Evolutionary conservation across 2,329 filamentous ascomycete genomes (phyloP).

Genomic region (Diplocarpon rosae): DNA sequence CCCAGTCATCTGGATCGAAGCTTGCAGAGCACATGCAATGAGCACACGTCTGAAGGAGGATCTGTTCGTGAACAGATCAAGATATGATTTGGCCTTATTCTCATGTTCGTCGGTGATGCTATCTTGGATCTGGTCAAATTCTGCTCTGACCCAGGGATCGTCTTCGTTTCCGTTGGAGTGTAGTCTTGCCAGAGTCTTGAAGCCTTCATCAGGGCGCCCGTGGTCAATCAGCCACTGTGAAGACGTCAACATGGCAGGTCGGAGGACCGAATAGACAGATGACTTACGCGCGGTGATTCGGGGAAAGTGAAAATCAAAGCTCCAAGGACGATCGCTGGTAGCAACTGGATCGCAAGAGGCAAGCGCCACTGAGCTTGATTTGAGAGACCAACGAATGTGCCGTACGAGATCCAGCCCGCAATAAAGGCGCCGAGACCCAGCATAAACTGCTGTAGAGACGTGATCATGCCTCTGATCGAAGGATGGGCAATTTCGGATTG

Average conservation of each 20-base stretch:
- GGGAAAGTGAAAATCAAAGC: constrained; percentile 52
- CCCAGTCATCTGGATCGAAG: constrained; percentile 56
- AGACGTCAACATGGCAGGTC: background rate
- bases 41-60: constrained; percentile 54
- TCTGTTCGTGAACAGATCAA: constrained; percentile 47
- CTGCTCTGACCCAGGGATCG: constrained; percentile 51
- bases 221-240: constrained; percentile 50
- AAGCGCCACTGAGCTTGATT: constrained; percentile 27
- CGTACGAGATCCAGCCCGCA: constrained; percentile 65
- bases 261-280: constrained; percentile 20
- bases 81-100: constrained; percentile 50
- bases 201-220: constrained; percentile 41
- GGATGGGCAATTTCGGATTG: constrained; percentile 74
- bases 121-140: constrained; percentile 54
- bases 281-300: constrained; percentile 36
- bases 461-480: constrained; percentile 58
- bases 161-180: constrained; percentile 48
- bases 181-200: constrained; percentile 45
- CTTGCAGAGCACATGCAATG: constrained; percentile 49
- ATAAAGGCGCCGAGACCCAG: constrained; percentile 62
- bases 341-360: constrained; percentile 42
- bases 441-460: constrained; percentile 73
- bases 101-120: constrained; percentile 50
- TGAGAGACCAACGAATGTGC: constrained; percentile 30
- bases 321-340: constrained; percentile 42